Evolutionary conservation across 2,329 filamentous ascomycete species (phyloP).

Genomic region (Kalmusia sp.): DNA sequence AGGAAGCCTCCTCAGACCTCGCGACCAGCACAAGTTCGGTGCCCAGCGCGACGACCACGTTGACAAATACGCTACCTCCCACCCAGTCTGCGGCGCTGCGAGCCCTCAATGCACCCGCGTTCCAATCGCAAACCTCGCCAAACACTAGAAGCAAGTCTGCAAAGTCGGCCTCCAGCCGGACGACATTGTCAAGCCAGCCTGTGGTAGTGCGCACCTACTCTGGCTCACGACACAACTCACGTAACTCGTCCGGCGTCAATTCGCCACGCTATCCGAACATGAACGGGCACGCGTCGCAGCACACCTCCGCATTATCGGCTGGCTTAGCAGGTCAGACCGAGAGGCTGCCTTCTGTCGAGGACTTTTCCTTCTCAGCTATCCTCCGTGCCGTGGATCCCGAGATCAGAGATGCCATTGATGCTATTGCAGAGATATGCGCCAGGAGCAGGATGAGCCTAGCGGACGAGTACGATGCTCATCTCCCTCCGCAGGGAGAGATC

Average conservation of each 20-base stretch:
- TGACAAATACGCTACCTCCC: conserved; percentile 45
- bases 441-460: conserved; percentile 67
- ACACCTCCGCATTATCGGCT: conserved; percentile 38
- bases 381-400: conserved; percentile 65
- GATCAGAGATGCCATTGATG: conserved; percentile 64
- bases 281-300: conserved; percentile 30
- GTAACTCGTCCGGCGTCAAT: conserved; percentile 38
- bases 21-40: conserved; percentile 41
- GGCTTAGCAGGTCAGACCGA: conserved; percentile 36
- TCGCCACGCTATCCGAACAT: conserved; percentile 42
- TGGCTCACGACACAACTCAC: conserved; percentile 41
- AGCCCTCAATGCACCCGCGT: conserved; percentile 47
- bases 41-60: conserved; percentile 44
- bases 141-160: conserved; percentile 39
- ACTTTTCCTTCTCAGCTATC: conserved; percentile 64
- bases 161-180: conserved; percentile 47
- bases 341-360: conserved; percentile 55
- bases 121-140: conserved; percentile 37
- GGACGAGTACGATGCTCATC: conserved; percentile 68
- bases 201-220: conserved; percentile 54
- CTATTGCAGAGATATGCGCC: conserved; percentile 69
- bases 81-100: conserved; percentile 47
- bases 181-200: conserved; percentile 51
- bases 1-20: conserved; percentile 37
- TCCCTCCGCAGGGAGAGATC: conserved; percentile 68